These are phyloP conservation scores for Citrus medica DNA, from an alignment of 345 rosid genomes.

Conservation along the genomic window DNA sequence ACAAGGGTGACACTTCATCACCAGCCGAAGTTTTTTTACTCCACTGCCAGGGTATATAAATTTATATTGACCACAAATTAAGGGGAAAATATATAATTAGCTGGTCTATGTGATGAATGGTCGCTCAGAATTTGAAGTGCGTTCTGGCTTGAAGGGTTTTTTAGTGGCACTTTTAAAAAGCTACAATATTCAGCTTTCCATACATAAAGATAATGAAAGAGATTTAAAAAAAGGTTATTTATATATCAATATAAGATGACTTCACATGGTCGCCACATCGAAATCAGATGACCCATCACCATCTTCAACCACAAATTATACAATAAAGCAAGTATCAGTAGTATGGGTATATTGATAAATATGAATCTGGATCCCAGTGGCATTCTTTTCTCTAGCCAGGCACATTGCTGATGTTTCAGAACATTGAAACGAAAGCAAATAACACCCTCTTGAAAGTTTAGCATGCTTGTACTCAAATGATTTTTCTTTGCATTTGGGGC, in stretches of 20 bases:
- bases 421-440: not conserved
- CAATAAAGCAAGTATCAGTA: conserved; percentile 3
- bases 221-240: not conserved
- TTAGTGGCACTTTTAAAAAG: conserved; percentile 27
- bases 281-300: conserved; percentile 22
- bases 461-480: not conserved
- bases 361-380: not conserved
- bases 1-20: too few relatives aligned
- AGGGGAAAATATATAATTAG: too few relatives aligned
- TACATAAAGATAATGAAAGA: conserved; percentile 7
- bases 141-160: conserved; percentile 5
- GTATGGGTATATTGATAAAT: not conserved
- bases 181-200: conserved; percentile 21
- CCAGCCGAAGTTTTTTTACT: too few relatives aligned
- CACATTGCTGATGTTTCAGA: not conserved
- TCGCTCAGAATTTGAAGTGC: not conserved
- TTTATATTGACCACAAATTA: too few relatives aligned
- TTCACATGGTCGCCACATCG: conserved; percentile 30
- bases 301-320: conserved; percentile 15
- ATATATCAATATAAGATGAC: not conserved
- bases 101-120: conserved; percentile 5
- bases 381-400: not conserved
- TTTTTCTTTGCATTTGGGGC: not conserved
- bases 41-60: too few relatives aligned
- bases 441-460: not conserved